These are phyloP conservation scores for Exophiala sideris DNA, from an alignment of 2,329 filamentous ascomycete species.

Conservation along the genomic window DNA sequence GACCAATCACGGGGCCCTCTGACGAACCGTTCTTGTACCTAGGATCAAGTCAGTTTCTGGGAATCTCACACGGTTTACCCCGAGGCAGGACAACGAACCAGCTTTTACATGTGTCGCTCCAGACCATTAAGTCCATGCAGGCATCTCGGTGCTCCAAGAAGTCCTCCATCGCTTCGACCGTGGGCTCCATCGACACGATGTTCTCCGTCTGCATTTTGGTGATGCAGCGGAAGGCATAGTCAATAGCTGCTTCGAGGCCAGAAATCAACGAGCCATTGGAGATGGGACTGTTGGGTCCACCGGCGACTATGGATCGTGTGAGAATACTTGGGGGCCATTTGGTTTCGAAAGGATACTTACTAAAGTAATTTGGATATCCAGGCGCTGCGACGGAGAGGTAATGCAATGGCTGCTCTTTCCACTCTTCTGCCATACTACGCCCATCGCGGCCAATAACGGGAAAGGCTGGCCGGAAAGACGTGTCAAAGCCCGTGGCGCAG, in stretches of 20 bases:
- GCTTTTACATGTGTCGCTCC: slow-evolving; percentile 31
- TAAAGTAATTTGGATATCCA: slow-evolving; percentile 42
- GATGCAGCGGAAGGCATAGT: slow-evolving; percentile 32
- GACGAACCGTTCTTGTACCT: slow-evolving; percentile 21
- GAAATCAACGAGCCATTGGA: slow-evolving; percentile 31
- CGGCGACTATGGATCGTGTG: no score
- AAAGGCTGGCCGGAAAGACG: slow-evolving; percentile 30
- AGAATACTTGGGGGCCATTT: not conserved
- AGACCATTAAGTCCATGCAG: slow-evolving; percentile 49
- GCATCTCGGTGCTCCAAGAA: slow-evolving; percentile 40
- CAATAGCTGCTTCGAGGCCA: slow-evolving; percentile 26
- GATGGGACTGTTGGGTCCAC: slow-evolving; percentile 31
- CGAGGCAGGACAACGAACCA: slow-evolving; percentile 5
- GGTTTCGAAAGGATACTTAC: not conserved
- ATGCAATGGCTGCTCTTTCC: slow-evolving; percentile 34
- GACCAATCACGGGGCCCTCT: slow-evolving; percentile 14
- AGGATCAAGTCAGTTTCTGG: no score
- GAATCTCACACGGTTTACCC: no score
- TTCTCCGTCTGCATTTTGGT: slow-evolving; percentile 40
- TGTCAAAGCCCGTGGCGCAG: slow-evolving; percentile 7
- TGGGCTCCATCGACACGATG: slow-evolving; percentile 37
- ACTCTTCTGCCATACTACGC: slow-evolving; percentile 9
- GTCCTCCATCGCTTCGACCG: slow-evolving; percentile 29
- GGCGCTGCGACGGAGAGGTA: slow-evolving; percentile 48
- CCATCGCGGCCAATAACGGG: slow-evolving; percentile 32